Evolutionary conservation across 2,329 filamentous ascomycete genomes (phyloP), one percentile per base, ranked within the genome.

Genomic region (Samsoniella hepiali): DNA sequence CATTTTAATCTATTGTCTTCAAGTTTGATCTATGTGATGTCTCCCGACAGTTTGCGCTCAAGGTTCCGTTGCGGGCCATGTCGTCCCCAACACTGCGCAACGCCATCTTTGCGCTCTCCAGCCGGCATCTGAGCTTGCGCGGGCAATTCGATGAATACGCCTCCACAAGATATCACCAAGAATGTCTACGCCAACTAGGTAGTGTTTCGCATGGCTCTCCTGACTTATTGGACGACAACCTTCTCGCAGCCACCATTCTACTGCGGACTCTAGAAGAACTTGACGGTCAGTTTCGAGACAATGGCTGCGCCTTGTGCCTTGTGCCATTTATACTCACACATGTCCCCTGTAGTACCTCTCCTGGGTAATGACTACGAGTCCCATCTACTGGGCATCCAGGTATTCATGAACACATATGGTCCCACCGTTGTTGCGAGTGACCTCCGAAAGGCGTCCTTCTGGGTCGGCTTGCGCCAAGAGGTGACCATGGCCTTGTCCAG

Each of bases 391-490:
- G 42, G 42, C 42, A 44, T 44, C 10, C 42, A 44, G 17, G 42
- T 44, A n/a, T 44, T 44, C 42, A 44, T 44, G 42, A 44, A 44
- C 17, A 44, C 42, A 15, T n/a, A 44, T n/a, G 42, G 17, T 17
- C 42, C 42, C 8, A n/a, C 42, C 42, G 17, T 73, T 73, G 57
- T 72, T 54, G 75, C 72, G 61, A 69, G 66, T 36, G 54, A 76
- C 51, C 69, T 83, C 3, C 79, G 80, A 44, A 82, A 83, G 3
- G 83, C 83, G 0, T 81, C 82, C 1, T 87, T 84, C 74, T 87
- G 74, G 81, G 79, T 85, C 31, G 84, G 82, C 0, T 74, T 87
- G 13, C 77, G 84, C 10, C 84, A 87, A 68, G 84, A 87, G 67
- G 84, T 87, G 40, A 86, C 84, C 66, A 82, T 80, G 58, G 83